phyloP scores from a whole-genome alignment of 257 asterid species.

The Lycium barbarum region DNA sequence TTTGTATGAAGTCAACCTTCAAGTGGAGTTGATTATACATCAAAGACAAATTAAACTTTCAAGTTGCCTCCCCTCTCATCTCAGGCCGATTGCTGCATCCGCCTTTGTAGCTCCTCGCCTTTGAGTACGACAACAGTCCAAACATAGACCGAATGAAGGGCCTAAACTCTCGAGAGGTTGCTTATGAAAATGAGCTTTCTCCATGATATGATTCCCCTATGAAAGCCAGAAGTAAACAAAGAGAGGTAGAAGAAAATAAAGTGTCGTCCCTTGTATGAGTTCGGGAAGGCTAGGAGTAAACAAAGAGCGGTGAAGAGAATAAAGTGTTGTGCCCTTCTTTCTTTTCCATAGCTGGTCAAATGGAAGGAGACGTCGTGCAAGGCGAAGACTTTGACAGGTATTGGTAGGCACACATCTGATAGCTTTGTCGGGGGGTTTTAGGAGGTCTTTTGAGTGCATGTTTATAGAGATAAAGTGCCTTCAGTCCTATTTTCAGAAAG shows the following conservation, averaged over 20 bases:
- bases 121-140: background rate
- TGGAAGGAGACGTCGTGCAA: background rate
- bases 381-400: background rate
- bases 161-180: background rate
- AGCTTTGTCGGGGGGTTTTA: background rate
- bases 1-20: background rate
- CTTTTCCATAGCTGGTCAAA: background rate
- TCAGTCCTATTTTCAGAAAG: background rate
- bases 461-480: too few species aligned
- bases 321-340: background rate
- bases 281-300: background rate
- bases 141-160: background rate
- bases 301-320: too few species aligned
- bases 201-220: too few species aligned
- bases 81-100: background rate
- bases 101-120: background rate
- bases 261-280: background rate
- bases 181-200: too few species aligned
- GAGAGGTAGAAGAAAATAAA: too few species aligned
- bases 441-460: background rate
- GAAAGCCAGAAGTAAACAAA: background rate
- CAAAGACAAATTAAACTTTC: background rate
- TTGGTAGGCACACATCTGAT: background rate
- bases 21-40: background rate
- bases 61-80: background rate